Percentiles rank a stretch among this genome's conserved stretches.
Evolutionary conservation across 208 protist genomes (phyloP).

Genomic region (Leishmania major): DNA sequence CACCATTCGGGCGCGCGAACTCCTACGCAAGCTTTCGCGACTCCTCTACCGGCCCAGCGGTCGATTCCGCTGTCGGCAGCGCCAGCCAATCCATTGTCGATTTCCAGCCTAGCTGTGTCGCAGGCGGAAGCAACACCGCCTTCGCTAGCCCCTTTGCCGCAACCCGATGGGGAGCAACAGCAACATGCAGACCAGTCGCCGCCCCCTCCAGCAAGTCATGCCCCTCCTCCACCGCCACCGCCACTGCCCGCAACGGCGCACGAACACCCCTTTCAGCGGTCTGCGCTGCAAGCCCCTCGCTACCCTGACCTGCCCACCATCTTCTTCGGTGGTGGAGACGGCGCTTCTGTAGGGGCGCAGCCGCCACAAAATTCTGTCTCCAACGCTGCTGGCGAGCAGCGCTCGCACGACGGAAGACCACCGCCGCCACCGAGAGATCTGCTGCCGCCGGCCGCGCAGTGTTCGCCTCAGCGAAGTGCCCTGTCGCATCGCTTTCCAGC

Average conservation of each 20-base stretch:
- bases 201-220: not conserved
- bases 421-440: not conserved
- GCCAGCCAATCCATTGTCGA: not conserved
- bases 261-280: not conserved
- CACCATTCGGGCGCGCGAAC: too few relatives aligned
- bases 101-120: not conserved
- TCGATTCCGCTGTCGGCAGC: not conserved
- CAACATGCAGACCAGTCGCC: not conserved
- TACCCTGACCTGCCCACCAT: slow-evolving; percentile 5
- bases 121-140: not conserved
- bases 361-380: not conserved
- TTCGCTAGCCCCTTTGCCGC: not conserved
- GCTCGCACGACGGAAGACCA: not conserved
- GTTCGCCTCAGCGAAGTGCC: not conserved
- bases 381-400: not conserved
- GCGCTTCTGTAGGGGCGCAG: not conserved
- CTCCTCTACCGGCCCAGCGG: not conserved
- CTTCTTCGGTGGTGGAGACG: not conserved
- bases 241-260: not conserved
- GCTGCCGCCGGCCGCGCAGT: not conserved
- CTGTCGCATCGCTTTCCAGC: not conserved
- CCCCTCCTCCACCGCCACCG: not conserved
- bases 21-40: not conserved
- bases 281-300: slow-evolving; percentile 8
- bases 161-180: not conserved